Evolutionary conservation across 441 rosid genomes (phyloP).

Genomic region (Adansonia rubrostipa): DNA sequence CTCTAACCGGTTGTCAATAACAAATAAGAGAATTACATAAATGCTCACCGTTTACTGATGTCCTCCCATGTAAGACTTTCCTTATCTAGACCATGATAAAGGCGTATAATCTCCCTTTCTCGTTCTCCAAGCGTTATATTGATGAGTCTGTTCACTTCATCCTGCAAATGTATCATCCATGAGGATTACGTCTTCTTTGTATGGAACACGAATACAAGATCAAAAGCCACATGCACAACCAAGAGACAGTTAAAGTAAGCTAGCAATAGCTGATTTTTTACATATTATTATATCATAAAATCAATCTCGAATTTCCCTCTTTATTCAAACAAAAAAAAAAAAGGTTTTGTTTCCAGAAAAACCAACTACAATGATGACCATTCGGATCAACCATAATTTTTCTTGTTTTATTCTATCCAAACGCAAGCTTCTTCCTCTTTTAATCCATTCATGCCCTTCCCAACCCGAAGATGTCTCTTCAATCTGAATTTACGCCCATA

Average conservation of each 20-base stretch:
- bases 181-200: not conserved
- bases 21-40: not conserved
- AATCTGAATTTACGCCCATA: not conserved
- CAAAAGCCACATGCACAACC: not conserved
- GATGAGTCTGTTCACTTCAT: constrained; percentile 82
- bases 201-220: not conserved
- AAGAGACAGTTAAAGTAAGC: not conserved
- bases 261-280: not conserved
- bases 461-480: not conserved
- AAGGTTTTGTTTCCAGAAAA: not conserved
- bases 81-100: constrained; percentile 77
- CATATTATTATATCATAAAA: not conserved
- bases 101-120: constrained; percentile 82
- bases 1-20: not conserved
- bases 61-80: constrained; percentile 96
- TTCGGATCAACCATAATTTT: not conserved
- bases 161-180: constrained; percentile 47
- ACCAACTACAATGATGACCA: not conserved
- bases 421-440: not conserved
- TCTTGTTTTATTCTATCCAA: not conserved
- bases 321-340: not conserved
- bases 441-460: not conserved
- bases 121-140: constrained; percentile 59
- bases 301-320: not conserved
- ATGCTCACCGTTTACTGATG: constrained; percentile 83